phyloP scores from a whole-genome alignment of 768 basidiomycete species.

The Amanita pallidorosea region DNA sequence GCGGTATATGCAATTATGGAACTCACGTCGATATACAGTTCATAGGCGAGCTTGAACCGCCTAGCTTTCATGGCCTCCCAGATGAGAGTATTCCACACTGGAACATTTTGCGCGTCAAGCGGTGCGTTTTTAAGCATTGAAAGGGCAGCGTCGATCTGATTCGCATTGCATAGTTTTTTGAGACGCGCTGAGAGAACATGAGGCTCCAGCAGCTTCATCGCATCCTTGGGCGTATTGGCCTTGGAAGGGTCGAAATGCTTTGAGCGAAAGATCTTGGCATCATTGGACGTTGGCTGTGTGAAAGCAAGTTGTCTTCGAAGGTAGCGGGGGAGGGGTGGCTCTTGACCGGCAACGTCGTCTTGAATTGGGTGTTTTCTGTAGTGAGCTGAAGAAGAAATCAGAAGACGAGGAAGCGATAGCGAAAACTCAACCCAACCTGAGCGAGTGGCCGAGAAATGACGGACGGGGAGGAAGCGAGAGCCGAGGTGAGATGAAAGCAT shows the following conservation, averaged over 20 bases:
- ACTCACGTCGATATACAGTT: slow-evolving; percentile 61
- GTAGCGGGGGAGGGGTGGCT: slow-evolving; percentile 17
- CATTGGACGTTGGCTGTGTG: slow-evolving; percentile 6
- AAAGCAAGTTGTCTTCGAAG: slow-evolving; percentile 16
- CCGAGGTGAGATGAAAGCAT: background rate
- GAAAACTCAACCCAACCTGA: background rate
- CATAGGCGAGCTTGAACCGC: slow-evolving; percentile 48
- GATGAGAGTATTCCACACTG: slow-evolving; percentile 76
- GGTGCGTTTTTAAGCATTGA: slow-evolving; percentile 59
- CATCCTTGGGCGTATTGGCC: slow-evolving; percentile 12
- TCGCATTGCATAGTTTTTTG: slow-evolving; percentile 42
- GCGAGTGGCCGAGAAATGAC: background rate
- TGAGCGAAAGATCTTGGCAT: slow-evolving; percentile 21
- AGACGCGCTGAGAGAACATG: slow-evolving; percentile 51
- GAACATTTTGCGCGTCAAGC: slow-evolving; percentile 60
- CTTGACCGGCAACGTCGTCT: background rate
- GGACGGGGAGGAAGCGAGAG: background rate
- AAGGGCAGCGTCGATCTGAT: slow-evolving; percentile 53
- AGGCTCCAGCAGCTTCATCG: slow-evolving; percentile 42
- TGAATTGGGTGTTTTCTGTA: background rate
- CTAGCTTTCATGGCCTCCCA: slow-evolving; percentile 47
- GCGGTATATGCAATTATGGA: background rate
- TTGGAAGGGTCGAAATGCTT: slow-evolving; percentile 27
- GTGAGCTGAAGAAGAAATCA: background rate
- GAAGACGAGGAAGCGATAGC: background rate